phyloP scores from a whole-genome alignment of 176 grass and related monocot species.

The Pontederia paniculata region DNA sequence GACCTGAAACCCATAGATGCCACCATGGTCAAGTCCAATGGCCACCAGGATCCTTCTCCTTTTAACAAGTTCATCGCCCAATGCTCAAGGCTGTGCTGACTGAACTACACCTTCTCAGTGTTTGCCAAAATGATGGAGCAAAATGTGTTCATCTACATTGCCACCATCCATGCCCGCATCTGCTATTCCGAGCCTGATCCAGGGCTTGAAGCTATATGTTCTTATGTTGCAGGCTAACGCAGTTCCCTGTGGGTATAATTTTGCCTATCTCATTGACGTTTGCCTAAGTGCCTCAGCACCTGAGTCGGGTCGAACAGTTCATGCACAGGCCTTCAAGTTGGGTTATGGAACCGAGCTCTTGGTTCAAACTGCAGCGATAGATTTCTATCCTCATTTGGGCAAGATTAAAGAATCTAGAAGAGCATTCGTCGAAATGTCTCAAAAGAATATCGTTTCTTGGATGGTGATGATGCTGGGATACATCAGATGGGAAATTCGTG shows the following conservation, averaged over 20 bases:
- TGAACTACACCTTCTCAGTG: constrained; percentile 1
- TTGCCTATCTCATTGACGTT: constrained; percentile 7
- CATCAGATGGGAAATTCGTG: constrained; percentile 3
- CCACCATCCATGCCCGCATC: constrained; percentile 4
- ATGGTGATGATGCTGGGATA: constrained; percentile 3
- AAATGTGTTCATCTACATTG: constrained; percentile 17
- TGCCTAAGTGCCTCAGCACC: background rate
- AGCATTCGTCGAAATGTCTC: constrained; percentile 13
- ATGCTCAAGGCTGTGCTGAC: background rate
- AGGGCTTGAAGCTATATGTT: constrained; percentile 2
- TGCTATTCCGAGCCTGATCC: background rate
- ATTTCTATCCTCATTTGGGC: background rate
- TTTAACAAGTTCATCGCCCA: constrained; percentile 8
- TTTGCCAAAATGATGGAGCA: constrained; percentile 5
- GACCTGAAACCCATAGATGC: constrained; percentile 10
- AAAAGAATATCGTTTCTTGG: constrained; percentile 14
- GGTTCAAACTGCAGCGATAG: constrained; percentile 2
- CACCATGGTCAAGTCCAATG: constrained; percentile 11
- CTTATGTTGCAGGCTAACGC: constrained; percentile 1
- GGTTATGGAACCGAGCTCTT: constrained; percentile 14
- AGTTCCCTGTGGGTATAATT: background rate
- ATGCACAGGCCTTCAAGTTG: constrained; percentile 4
- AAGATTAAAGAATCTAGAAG: background rate
- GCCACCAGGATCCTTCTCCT: background rate
- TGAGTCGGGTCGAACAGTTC: constrained; percentile 6